Base-by-base conservation (phyloP, 176 grass and related monocot genomes). In the Lolium rigidum region DNA sequence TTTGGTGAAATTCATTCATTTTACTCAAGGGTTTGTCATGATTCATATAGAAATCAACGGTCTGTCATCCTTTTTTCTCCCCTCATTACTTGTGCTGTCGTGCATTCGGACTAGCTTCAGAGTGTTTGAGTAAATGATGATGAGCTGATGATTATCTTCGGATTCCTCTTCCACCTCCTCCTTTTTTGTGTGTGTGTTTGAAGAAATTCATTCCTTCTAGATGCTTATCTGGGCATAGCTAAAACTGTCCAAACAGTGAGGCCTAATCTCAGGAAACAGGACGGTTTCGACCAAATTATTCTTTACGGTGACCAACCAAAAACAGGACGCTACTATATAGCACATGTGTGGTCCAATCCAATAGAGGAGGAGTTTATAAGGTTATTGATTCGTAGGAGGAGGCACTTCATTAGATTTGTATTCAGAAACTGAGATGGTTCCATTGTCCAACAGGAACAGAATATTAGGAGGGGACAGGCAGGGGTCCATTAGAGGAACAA, bases 391-490 rank as follows among this genome's bases (percentile, higher is more conserved):
- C 41, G 7, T 43, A 43, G 41, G 41, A 5, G 41, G 41, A 50
- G 48, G 6, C 15, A 7, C 22, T 63, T 43, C 41, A 50, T 9
- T 37, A 22, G 6, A 75, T 84, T 64, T 84, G 57, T 31, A 63
- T 75, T 63, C 41, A 73, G 70, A 63, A 84, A 48, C 70, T 60
- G 70, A 84, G 82, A 48, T 18, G 55, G 48, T 83, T 87, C 63
- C 65, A n/a, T 37, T 68, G 88, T 84, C 82, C 78, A 75, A 17
- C 39, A 17, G 7, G 38, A 85, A 88, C 64, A 49, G 38, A 69
- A 76, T 41, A 65, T 51, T 59, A 78, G 50, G 18, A 81, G 76
- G 87, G 82, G 63, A 79, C 84, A 90, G 56, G 70, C 80, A 90
- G 38, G 61, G 89, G 84, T 83, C 89, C 80, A 87, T 25, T 31